Evolutionary conservation across 1,284 basidiomycete species (phyloP).

Genomic region (Puccinia triticina): DNA sequence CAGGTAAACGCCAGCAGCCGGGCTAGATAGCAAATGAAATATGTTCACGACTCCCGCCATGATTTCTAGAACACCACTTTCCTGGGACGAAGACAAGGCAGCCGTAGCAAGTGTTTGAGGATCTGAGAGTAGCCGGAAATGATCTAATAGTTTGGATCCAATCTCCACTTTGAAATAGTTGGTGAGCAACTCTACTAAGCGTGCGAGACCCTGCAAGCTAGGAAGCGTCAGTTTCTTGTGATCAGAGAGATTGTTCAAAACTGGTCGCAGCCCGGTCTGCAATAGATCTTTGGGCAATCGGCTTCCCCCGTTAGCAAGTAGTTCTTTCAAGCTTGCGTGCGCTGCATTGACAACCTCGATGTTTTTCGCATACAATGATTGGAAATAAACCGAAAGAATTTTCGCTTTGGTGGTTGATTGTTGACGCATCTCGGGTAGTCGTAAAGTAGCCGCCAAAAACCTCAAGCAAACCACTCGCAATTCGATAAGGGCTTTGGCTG

Average conservation of each 20-base stretch:
- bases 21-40: conserved; percentile 84
- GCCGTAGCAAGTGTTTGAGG: conserved; percentile 78
- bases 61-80: conserved; percentile 89
- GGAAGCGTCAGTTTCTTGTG: conserved; percentile 91
- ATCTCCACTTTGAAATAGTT: conserved; percentile 99
- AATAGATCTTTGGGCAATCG: conserved; percentile 93
- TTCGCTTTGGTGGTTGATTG: conserved; percentile 56
- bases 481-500: conserved; percentile 79
- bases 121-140: conserved; percentile 87
- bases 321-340: conserved; percentile 87
- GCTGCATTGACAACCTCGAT: conserved; percentile 93
- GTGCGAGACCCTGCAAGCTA: conserved; percentile 89
- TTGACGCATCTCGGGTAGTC: conserved; percentile 76
- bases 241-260: conserved; percentile 97
- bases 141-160: conserved; percentile 93
- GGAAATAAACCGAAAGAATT: conserved; percentile 93
- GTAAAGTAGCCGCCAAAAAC: conserved; percentile 90
- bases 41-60: conserved; percentile 93
- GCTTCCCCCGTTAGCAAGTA: conserved; percentile 72
- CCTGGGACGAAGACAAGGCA: conserved; percentile 75
- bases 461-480: conserved; percentile 95
- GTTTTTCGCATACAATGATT: conserved; percentile 92
- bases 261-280: conserved; percentile 91
- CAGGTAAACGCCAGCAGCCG: conserved; percentile 89
- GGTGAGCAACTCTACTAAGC: conserved; percentile 90